Base-by-base conservation (phyloP, 768 basidiomycete species). In the Trametes punicea region DNA sequence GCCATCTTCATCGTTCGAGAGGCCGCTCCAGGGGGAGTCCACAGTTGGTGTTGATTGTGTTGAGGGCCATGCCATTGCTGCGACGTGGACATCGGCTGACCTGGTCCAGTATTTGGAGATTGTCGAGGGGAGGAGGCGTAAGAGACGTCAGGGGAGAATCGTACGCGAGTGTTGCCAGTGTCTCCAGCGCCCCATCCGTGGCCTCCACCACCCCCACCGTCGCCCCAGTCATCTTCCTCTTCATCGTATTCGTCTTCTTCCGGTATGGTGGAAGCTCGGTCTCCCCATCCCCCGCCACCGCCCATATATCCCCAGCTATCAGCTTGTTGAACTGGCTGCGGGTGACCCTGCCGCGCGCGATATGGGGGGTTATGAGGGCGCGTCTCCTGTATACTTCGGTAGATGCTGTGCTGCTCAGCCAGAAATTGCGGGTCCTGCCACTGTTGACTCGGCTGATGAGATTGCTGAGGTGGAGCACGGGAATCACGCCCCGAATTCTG, bases 1-100 rank as follows among this genome's bases (percentile, higher is more conserved):
- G 70, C 70, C 49, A 65, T 61, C 36, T 62, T 62, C 57, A 71
- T 64, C 4, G 70, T 71, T 31, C 62, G 60, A 13, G 69, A 69
- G 0, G 64, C 39, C 11, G 59, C 40, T 3, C 59, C 46, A 23
- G 46, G 13, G 31, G 57, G 52, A 2, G 50, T 29, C 60, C 60
- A 60, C 29, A 56, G 21, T 25, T 55, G 59, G 46, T 44, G 57
- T 20, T 33, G 53, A 30, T 51, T 60, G 38, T 9, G 39, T 44
- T 42, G 52, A 26, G 44, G 20, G 29, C 44, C 1, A 26, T 21
- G 44, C 38, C 13, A 58, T 25, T 38, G 57, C 20, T 20, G 56
- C n/a, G 29, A 48, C n/a, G 25, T n/a, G 4, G 49, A 16, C n/a
- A 31, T 36, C 6, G 53, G 18, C 18, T 54, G 57, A 13, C 25